Conservation (phyloP, 768 basidiomycete genomes). For the Mrakia frigida region DNA sequence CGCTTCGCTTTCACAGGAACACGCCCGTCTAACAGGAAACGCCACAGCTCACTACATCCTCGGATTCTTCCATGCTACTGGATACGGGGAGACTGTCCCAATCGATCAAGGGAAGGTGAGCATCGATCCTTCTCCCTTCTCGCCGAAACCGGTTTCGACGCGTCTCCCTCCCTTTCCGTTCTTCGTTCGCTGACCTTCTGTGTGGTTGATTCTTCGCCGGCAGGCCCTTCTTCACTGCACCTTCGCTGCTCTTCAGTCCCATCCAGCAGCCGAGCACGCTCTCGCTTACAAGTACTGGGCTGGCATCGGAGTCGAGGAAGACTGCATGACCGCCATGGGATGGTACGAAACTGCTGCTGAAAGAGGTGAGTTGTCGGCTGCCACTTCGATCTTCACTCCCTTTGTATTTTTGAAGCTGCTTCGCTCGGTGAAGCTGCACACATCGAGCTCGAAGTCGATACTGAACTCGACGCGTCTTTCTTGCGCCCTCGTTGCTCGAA, state of each 20-base stretch:
- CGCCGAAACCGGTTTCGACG: background rate
- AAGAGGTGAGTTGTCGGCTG: conserved; percentile 52
- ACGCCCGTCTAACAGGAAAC: conserved; percentile 69
- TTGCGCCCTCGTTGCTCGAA: background rate
- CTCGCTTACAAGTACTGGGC: conserved; percentile 93
- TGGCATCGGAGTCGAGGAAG: conserved; percentile 83
- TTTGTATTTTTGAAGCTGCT: no score
- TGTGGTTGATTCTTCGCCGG: background rate
- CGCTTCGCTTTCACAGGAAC: conserved; percentile 53
- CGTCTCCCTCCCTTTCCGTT: background rate
- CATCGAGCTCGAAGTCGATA: background rate
- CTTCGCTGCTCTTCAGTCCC: conserved; percentile 81
- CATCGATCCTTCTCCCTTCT: background rate
- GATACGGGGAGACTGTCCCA: conserved; percentile 51
- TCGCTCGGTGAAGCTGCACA: no score
- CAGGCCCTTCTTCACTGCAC: conserved; percentile 86
- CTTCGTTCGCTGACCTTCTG: background rate
- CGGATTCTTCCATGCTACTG: conserved; percentile 84
- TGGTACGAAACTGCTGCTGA: conserved; percentile 91
- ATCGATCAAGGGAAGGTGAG: conserved; percentile 48
- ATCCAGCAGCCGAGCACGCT: conserved; percentile 85
- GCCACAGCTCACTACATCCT: conserved; percentile 78
- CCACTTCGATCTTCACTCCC: conserved; percentile 32
- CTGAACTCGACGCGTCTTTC: background rate
- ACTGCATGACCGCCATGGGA: conserved; percentile 71